These are phyloP conservation scores for Zhuliangozyma parablackwelliae DNA, from an alignment of 1,139 yeast species.

Conservation along the genomic window DNA sequence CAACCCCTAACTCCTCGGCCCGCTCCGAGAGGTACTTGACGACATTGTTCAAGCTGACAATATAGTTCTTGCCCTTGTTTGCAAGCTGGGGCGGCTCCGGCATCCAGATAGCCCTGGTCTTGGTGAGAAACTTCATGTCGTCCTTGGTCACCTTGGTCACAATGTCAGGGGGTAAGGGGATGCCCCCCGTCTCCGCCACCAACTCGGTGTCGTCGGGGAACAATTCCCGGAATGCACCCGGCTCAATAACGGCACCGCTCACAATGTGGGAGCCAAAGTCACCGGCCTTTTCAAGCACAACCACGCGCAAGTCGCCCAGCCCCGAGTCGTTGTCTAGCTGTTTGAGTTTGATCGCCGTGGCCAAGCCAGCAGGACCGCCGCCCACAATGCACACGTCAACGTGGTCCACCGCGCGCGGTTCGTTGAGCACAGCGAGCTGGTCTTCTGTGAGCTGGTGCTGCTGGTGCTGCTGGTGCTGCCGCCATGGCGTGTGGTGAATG, in stretches of 20 bases:
- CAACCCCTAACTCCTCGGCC: constrained; percentile 93
- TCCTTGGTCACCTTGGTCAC: constrained; percentile 71
- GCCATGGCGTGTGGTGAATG: background rate
- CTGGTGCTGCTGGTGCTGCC: background rate
- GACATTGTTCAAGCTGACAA: constrained; percentile 77
- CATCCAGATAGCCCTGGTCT: constrained; percentile 54
- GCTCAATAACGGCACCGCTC: constrained; percentile 93
- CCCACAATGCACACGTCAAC: constrained; percentile 96
- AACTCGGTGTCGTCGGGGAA: constrained; percentile 66
- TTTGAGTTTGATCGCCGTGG: constrained; percentile 85
- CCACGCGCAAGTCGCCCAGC: constrained; percentile 68
- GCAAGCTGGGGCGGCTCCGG: constrained; percentile 94
- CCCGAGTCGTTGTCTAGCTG: constrained; percentile 74
- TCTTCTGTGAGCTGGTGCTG: constrained; percentile 27
- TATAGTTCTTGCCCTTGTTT: constrained; percentile 76
- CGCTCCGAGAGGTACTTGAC: constrained; percentile 78
- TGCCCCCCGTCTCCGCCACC: constrained; percentile 49
- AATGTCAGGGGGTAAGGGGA: constrained; percentile 72
- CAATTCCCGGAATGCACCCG: constrained; percentile 77
- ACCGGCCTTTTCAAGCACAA: constrained; percentile 86
- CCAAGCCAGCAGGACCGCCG: constrained; percentile 96
- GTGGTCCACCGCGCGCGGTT: constrained; percentile 72
- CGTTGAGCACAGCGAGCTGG: constrained; percentile 40
- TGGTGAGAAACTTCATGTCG: constrained; percentile 63
- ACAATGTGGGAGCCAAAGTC: constrained; percentile 90